These are phyloP conservation scores for Didymella lethalis DNA, from an alignment of 2,329 filamentous ascomycete genomes.

Conservation along the genomic window DNA sequence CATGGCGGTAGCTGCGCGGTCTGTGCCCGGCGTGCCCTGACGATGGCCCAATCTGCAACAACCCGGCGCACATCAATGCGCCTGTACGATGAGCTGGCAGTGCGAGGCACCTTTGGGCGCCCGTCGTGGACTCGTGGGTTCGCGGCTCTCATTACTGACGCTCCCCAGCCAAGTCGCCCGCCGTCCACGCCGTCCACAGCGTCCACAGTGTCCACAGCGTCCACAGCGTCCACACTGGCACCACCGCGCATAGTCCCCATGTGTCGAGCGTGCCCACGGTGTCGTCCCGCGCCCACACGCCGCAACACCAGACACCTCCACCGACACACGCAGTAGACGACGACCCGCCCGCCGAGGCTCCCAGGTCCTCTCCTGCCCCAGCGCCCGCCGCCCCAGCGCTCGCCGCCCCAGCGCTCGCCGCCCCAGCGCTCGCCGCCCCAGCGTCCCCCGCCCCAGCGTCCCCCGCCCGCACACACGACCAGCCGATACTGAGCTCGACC, in stretches of 20 bases:
- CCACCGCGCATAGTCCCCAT: conserved; percentile 56
- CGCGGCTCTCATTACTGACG: conserved; percentile 10
- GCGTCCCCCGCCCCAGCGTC: not conserved
- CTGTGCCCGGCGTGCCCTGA: not conserved
- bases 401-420: too few species aligned
- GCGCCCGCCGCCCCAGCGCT: not conserved
- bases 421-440: too few species aligned
- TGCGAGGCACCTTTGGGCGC: conserved; percentile 1
- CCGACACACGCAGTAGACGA: conserved; percentile 54
- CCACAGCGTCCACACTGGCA: conserved; percentile 58
- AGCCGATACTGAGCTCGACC: conserved; percentile 4
- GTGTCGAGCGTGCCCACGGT: conserved; percentile 38
- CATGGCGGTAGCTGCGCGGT: not conserved
- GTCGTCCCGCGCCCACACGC: conserved; percentile 58
- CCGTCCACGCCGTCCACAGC: conserved; percentile 15
- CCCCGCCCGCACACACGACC: conserved; percentile 43
- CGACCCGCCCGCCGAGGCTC: conserved; percentile 60
- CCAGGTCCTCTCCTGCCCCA: conserved; percentile 42
- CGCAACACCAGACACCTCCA: conserved; percentile 47
- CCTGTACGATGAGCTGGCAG: conserved; percentile 52
- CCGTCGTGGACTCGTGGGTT: not conserved
- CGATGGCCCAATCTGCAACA: conserved; percentile 33
- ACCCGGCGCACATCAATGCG: conserved; percentile 40
- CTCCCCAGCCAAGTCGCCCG: not conserved
- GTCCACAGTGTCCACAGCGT: conserved; percentile 51